Percentiles rank a stretch among this genome's conserved stretches.
These are phyloP conservation scores for Mercurialis annua DNA, from an alignment of 345 rosid genomes.

Conservation along the genomic window DNA sequence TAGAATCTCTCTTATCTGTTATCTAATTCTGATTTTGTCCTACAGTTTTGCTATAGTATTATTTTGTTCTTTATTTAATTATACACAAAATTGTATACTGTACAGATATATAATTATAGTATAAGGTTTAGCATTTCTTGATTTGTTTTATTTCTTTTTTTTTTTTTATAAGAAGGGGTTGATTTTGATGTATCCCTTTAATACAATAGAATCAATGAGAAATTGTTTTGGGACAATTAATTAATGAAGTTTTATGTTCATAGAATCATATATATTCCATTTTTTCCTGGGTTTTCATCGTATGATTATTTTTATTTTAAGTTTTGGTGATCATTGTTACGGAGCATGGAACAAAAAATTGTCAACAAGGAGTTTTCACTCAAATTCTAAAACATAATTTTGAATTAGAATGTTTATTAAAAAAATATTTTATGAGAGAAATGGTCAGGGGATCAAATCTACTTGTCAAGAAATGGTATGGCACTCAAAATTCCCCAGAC, in stretches of 20 bases:
- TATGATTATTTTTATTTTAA: too few species aligned
- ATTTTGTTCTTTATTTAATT: constrained; percentile 2
- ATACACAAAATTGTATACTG: not conserved
- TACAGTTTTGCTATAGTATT: not conserved
- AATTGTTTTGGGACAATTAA: not conserved
- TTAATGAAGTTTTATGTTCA: too few species aligned
- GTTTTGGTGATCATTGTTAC: too few species aligned
- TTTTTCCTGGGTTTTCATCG: not conserved
- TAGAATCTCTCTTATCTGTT: constrained; percentile 9
- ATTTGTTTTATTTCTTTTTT: not conserved
- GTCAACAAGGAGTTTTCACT: not conserved
- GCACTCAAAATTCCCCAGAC: too few species aligned
- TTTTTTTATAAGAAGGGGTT: not conserved
- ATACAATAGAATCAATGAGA: not conserved
- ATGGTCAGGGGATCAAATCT: not conserved
- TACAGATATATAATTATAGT: constrained; percentile 11
- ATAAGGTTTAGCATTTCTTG: not conserved
- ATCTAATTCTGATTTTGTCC: not conserved
- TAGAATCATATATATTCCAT: not conserved
- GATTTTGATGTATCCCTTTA: constrained; percentile 9
- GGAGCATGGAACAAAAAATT: not conserved
- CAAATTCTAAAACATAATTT: not conserved
- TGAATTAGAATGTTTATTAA: not conserved
- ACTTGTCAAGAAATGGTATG: constrained; percentile 8
- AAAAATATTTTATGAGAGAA: not conserved